Conservation (phyloP, 805 yeast species). For the Brettanomyces bruxellensis region DNA sequence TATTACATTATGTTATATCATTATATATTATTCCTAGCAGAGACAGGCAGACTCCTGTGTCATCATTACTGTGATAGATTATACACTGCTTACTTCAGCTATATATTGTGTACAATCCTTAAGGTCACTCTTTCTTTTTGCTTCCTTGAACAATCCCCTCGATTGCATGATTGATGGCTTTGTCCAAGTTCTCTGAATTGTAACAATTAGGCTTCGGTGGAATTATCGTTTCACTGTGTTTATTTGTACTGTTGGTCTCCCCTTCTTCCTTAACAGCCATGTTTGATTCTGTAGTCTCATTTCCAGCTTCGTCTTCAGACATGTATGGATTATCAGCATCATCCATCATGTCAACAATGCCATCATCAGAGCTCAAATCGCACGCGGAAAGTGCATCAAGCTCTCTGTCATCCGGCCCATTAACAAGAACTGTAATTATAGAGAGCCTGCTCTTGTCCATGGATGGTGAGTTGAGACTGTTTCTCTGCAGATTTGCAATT, state of each 20-base stretch:
- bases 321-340: constrained; percentile 2
- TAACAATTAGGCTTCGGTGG: too few relatives aligned
- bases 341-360: constrained; percentile 5
- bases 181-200: not conserved
- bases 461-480: not conserved
- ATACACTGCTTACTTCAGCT: not conserved
- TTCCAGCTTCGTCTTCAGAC: not conserved
- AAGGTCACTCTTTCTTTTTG: too few relatives aligned
- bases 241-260: too few relatives aligned
- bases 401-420: constrained; percentile 8
- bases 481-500: too few relatives aligned
- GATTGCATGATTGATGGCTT: not conserved
- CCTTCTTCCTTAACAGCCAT: not conserved
- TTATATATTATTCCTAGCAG: too few relatives aligned
- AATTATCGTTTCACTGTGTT: too few relatives aligned
- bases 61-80: too few relatives aligned
- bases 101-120: not conserved
- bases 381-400: constrained; percentile 1
- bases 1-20: too few relatives aligned
- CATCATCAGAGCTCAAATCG: constrained; percentile 2
- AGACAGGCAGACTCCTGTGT: too few relatives aligned
- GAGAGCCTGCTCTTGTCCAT: not conserved
- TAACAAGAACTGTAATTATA: constrained; percentile 16
- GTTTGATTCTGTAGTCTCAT: not conserved
- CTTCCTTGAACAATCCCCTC: too few relatives aligned